These are phyloP conservation scores for Capronia americana DNA, from an alignment of 2,329 filamentous ascomycete species.

Conservation along the genomic window DNA sequence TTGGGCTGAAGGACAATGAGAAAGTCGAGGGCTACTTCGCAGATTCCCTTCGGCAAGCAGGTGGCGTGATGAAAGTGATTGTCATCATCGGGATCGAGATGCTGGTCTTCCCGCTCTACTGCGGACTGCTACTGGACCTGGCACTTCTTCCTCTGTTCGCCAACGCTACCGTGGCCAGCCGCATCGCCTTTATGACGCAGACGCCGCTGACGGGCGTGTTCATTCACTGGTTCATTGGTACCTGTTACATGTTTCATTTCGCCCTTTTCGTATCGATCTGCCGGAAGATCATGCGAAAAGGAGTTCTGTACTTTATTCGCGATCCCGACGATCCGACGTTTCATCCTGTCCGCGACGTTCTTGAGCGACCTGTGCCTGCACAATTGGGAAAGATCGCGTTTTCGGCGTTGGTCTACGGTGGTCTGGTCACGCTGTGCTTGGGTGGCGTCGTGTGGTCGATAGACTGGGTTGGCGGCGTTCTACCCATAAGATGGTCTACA, in stretches of 20 bases:
- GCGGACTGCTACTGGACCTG: slow-evolving; percentile 85
- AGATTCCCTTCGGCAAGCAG: slow-evolving; percentile 87
- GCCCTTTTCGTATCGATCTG: slow-evolving; percentile 99
- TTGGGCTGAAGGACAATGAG: slow-evolving; percentile 60
- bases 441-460: slow-evolving; percentile 86
- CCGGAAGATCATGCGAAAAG: slow-evolving; percentile 93
- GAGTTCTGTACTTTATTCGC: slow-evolving; percentile 96
- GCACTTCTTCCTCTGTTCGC: slow-evolving; percentile 90
- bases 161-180: slow-evolving; percentile 75
- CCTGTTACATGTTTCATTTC: slow-evolving; percentile 99
- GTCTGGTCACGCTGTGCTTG: slow-evolving; percentile 87
- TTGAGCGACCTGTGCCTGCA: slow-evolving; percentile 89
- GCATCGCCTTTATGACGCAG: slow-evolving; percentile 76
- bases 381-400: slow-evolving; percentile 96
- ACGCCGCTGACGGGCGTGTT: slow-evolving; percentile 91
- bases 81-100: slow-evolving; percentile 99
- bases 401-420: slow-evolving; percentile 93
- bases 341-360: slow-evolving; percentile 93
- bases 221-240: slow-evolving; percentile 98
- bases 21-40: slow-evolving; percentile 75
- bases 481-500: slow-evolving; percentile 92
- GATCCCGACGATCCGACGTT: slow-evolving; percentile 98
- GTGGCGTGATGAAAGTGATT: slow-evolving; percentile 96
- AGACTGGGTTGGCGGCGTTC: slow-evolving; percentile 63
- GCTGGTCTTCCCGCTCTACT: slow-evolving; percentile 96